A percentile compares a stretch with the other conserved stretches of the same genome.
phyloP scores from a whole-genome alignment of 1,139 yeast genomes.

The Candida pseudocylindracea region DNA sequence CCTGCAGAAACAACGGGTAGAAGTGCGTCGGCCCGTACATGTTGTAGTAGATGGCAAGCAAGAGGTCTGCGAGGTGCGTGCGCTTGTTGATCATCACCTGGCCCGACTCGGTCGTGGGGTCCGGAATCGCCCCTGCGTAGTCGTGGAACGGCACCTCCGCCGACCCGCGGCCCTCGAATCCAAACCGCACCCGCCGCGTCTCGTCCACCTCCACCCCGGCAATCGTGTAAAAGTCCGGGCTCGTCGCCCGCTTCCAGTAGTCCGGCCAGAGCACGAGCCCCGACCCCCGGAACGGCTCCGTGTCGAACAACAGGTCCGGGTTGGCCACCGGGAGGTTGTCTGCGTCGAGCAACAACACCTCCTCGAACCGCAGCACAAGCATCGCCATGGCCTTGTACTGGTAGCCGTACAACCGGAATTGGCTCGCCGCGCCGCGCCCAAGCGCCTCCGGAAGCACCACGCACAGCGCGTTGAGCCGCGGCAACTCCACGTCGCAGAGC shows the following conservation, averaged over 20 bases:
- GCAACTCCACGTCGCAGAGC: slow-evolving; percentile 41
- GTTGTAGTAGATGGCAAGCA: slow-evolving; percentile 58
- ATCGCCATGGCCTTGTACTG: slow-evolving; percentile 64
- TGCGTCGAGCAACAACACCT: slow-evolving; percentile 55
- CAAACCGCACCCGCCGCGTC: neutral
- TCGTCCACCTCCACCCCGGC: slow-evolving; percentile 24
- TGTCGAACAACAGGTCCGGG: slow-evolving; percentile 29
- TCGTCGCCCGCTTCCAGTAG: slow-evolving; percentile 56
- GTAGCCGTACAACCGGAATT: slow-evolving; percentile 43
- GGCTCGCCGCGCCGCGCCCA: slow-evolving; percentile 5
- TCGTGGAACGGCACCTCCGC: slow-evolving; percentile 19
- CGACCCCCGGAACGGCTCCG: slow-evolving; percentile 25
- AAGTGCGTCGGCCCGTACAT: slow-evolving; percentile 58
- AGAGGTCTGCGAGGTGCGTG: slow-evolving; percentile 37
- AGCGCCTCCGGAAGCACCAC: slow-evolving; percentile 34
- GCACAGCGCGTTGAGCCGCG: slow-evolving; percentile 50
- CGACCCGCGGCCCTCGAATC: slow-evolving; percentile 1
- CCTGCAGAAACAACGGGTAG: slow-evolving; percentile 72
- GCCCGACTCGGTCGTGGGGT: slow-evolving; percentile 67
- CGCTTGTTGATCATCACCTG: slow-evolving; percentile 50
- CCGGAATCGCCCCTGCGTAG: slow-evolving; percentile 50
- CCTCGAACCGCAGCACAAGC: slow-evolving; percentile 54
- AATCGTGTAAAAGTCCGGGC: slow-evolving; percentile 45
- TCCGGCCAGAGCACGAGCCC: slow-evolving; percentile 72
- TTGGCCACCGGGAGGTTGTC: slow-evolving; percentile 47